Evolutionary conservation across 257 asterid genomes (phyloP).

Genomic region (Petunia secreta): DNA sequence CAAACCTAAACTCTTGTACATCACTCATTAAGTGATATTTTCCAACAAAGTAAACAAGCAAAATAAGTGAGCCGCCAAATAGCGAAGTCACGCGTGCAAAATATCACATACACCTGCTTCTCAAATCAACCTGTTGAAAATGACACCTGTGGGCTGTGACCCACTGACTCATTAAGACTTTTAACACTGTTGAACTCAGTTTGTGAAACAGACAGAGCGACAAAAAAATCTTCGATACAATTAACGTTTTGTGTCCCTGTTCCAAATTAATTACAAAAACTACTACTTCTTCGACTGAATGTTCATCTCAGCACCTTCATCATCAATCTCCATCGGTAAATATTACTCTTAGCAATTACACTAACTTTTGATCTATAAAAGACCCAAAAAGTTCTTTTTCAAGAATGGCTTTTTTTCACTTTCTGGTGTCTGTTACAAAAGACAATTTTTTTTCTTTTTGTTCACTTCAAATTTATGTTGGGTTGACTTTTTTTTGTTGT

Average conservation of each 20-base stretch:
- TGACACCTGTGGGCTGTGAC: neutral
- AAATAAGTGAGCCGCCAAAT: too few species aligned
- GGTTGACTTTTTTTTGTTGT: neutral
- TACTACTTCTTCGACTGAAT: neutral
- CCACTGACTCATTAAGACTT: neutral
- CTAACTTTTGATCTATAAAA: neutral
- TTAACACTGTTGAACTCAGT: neutral
- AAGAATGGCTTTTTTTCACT: neutral
- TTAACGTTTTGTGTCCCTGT: neutral
- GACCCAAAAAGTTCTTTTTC: neutral
- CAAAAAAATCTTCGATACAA: neutral
- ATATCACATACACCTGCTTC: neutral
- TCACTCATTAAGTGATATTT: too few species aligned
- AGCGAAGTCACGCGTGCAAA: too few species aligned
- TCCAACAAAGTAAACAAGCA: too few species aligned
- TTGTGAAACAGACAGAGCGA: neutral
- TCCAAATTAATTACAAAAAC: neutral
- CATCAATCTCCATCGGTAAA: slow-evolving; percentile 22
- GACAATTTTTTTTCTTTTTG: neutral
- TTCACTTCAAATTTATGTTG: neutral
- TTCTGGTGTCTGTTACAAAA: neutral
- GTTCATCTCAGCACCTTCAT: slow-evolving; percentile 19
- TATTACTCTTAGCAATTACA: neutral
- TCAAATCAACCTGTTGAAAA: neutral
- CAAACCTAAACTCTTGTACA: too few species aligned